Conservation (phyloP, 371 early-diverging fungal genomes). For the Lichtheimia ramosa region DNA sequence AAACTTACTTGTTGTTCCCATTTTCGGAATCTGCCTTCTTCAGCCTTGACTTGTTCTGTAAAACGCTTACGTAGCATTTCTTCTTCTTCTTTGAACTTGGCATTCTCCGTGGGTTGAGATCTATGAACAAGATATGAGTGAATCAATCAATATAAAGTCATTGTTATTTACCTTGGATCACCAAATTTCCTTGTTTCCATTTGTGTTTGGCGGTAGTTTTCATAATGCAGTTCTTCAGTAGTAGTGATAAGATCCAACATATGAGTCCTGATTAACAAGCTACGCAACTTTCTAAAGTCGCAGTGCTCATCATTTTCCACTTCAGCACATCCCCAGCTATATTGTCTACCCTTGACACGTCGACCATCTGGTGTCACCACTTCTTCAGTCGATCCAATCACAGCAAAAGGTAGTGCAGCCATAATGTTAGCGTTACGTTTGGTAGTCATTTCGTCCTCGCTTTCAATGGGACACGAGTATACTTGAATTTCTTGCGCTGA, state of each 20-base stretch:
- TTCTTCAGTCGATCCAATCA: slow-evolving; percentile 88
- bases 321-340: slow-evolving; percentile 93
- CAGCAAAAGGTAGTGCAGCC: slow-evolving; percentile 91
- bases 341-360: slow-evolving; percentile 83
- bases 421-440: slow-evolving; percentile 77
- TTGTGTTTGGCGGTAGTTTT: slow-evolving; percentile 80
- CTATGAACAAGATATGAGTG: too few relatives aligned
- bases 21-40: slow-evolving; percentile 93
- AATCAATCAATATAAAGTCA: slow-evolving; percentile 37
- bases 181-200: slow-evolving; percentile 83
- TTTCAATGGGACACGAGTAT: slow-evolving; percentile 78
- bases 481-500: slow-evolving; percentile 72
- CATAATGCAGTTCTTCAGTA: slow-evolving; percentile 91
- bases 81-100: slow-evolving; percentile 79
- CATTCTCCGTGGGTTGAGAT: too few relatives aligned
- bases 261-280: slow-evolving; percentile 88
- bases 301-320: slow-evolving; percentile 89
- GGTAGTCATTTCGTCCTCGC: slow-evolving; percentile 81
- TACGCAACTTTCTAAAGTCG: slow-evolving; percentile 92
- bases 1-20: slow-evolving; percentile 92
- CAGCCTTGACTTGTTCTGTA: slow-evolving; percentile 91
- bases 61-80: slow-evolving; percentile 87
- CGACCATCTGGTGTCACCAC: slow-evolving; percentile 77
- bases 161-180: slow-evolving; percentile 72
- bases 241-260: slow-evolving; percentile 90